Conservation (phyloP, 2,329 filamentous ascomycete species). For the Fusarium sp. region DNA sequence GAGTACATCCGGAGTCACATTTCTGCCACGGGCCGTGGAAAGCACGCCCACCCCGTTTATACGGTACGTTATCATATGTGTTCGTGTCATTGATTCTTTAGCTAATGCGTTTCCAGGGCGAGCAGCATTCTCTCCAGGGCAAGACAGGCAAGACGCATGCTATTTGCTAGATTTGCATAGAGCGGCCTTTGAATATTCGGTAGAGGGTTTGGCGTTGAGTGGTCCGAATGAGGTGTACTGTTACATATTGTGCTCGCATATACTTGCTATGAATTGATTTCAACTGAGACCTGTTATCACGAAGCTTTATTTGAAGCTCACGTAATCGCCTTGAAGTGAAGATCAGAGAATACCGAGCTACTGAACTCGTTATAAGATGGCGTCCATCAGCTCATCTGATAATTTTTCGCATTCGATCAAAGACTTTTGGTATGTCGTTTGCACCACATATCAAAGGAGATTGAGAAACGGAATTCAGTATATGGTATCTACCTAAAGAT, state of each 20-base stretch:
- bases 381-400: no score
- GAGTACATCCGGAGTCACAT: slow-evolving; percentile 69
- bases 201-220: slow-evolving; percentile 32
- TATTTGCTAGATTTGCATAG: slow-evolving; percentile 68
- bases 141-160: slow-evolving; percentile 91
- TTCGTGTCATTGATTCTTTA: accelerated
- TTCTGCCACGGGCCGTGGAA: slow-evolving; percentile 61
- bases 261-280: slow-evolving; percentile 26
- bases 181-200: slow-evolving; percentile 11
- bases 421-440: no score
- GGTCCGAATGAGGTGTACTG: slow-evolving; percentile 25
- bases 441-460: neutral
- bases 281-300: neutral
- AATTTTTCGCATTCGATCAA: no score
- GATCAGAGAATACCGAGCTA: no score
- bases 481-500: slow-evolving; percentile 30
- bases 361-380: no score
- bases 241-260: slow-evolving; percentile 4
- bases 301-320: neutral
- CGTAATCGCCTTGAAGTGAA: no score
- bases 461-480: slow-evolving; percentile 17
- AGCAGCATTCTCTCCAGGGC: slow-evolving; percentile 87
- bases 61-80: slow-evolving; percentile 51
- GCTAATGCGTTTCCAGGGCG: slow-evolving; percentile 59
- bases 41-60: slow-evolving; percentile 59